Conservation (phyloP, 257 asterid genomes). For the Coffea canephora region DNA sequence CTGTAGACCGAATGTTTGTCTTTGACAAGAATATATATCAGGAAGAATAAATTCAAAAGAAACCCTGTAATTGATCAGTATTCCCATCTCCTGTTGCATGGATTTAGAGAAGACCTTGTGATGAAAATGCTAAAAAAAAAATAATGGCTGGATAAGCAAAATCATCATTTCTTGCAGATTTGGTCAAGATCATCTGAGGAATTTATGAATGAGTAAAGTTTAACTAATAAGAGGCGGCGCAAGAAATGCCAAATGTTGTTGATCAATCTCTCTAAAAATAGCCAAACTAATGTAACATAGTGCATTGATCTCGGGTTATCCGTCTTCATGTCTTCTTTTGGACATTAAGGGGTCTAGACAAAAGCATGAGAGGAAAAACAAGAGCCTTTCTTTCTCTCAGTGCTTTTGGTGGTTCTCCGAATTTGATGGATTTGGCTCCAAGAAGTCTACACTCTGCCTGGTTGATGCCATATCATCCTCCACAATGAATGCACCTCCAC, state of each 20-base stretch:
- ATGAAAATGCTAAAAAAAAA: neutral
- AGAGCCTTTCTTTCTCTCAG: conserved; percentile 8
- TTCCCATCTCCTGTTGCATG: neutral
- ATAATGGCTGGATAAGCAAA: neutral
- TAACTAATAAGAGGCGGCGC: neutral
- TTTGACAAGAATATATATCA: too few relatives aligned
- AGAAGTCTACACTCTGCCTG: neutral
- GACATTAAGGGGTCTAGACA: conserved; percentile 4
- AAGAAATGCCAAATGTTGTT: neutral
- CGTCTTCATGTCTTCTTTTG: neutral
- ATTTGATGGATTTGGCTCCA: conserved; percentile 7
- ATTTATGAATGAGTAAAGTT: neutral
- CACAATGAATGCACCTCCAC: conserved; percentile 35
- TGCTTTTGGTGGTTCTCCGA: neutral
- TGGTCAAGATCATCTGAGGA: neutral
- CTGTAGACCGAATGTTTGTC: neutral
- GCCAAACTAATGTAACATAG: conserved; percentile 20
- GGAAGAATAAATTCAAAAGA: neutral
- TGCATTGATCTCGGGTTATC: neutral
- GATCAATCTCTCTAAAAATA: neutral
- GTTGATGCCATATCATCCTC: conserved; percentile 2
- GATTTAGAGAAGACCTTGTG: neutral
- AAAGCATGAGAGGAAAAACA: conserved; percentile 6
- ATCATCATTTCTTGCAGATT: neutral
- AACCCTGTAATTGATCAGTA: neutral